phyloP scores from a whole-genome alignment of 164 flowering plant species.

The Cinnamomum micranthum region DNA sequence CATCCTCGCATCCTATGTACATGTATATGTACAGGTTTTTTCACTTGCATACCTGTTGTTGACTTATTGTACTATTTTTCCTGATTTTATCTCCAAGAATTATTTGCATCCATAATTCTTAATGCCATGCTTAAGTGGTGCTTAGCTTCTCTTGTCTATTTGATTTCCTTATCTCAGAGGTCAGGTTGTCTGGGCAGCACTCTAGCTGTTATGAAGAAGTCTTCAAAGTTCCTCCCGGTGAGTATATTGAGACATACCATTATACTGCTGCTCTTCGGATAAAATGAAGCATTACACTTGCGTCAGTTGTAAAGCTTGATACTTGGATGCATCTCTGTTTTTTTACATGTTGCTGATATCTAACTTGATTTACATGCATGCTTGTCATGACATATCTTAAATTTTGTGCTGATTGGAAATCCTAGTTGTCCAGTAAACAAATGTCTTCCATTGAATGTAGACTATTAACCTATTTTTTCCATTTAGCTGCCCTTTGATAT shows the following conservation, averaged over 20 bases:
- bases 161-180: slow-evolving; percentile 48
- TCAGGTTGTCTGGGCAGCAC: slow-evolving; percentile 91
- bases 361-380: too few relatives aligned
- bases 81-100: background rate
- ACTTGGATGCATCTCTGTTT: too few relatives aligned
- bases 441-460: background rate
- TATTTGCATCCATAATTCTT: background rate
- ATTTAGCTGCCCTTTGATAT: background rate
- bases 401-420: background rate
- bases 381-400: too few relatives aligned
- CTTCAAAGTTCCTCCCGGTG: slow-evolving; percentile 89
- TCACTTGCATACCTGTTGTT: background rate
- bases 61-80: background rate
- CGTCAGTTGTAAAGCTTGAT: too few relatives aligned
- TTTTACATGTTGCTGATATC: too few relatives aligned
- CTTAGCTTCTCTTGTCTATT: slow-evolving; percentile 6
- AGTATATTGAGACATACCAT: slow-evolving; percentile 17
- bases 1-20: background rate
- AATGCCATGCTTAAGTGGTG: background rate
- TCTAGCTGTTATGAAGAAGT: slow-evolving; percentile 92
- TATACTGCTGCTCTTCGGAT: background rate
- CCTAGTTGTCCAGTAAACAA: background rate
- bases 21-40: background rate
- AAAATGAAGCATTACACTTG: too few relatives aligned
- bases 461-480: background rate